phyloP scores from a whole-genome alignment of 768 basidiomycete genomes.

The Tylopilus sp. region DNA sequence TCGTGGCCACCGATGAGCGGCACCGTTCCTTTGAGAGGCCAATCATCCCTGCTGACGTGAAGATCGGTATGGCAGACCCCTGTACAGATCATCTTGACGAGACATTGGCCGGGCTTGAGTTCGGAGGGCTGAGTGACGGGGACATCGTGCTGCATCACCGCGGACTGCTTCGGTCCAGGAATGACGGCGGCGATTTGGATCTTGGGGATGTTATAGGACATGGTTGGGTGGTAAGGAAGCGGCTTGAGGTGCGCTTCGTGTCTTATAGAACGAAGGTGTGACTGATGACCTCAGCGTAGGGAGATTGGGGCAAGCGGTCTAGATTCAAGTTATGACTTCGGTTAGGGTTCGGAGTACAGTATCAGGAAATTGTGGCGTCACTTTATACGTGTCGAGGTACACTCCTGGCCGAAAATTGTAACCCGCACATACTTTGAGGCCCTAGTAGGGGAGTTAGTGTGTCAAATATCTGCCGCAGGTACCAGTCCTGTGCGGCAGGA shows the following conservation, averaged over 20 bases:
- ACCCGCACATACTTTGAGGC: no score
- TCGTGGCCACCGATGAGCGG: slow-evolving; percentile 83
- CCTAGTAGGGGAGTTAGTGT: no score
- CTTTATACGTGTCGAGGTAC: no score
- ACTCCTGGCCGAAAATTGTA: no score
- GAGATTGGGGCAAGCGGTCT: no score
- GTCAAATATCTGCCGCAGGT: no score
- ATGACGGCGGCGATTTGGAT: slow-evolving; percentile 43
- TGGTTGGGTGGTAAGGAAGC: not conserved
- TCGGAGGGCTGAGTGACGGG: slow-evolving; percentile 56
- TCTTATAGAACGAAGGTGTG: no score
- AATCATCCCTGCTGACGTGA: slow-evolving; percentile 72
- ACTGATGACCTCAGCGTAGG: not conserved
- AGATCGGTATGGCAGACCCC: slow-evolving; percentile 89
- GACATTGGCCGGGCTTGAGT: slow-evolving; percentile 66
- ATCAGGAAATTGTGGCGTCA: no score
- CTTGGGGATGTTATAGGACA: slow-evolving; percentile 34
- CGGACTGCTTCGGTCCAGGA: slow-evolving; percentile 24
- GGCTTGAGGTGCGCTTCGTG: no score
- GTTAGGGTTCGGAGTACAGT: no score
- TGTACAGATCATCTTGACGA: slow-evolving; percentile 71
- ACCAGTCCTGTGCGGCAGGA: no score
- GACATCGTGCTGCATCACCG: slow-evolving; percentile 38
- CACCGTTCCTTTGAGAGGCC: slow-evolving; percentile 66
- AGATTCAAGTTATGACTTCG: no score